Evolutionary conservation across 106 monocot species (phyloP).

Genomic region (Alisma plantagoaquatica): DNA sequence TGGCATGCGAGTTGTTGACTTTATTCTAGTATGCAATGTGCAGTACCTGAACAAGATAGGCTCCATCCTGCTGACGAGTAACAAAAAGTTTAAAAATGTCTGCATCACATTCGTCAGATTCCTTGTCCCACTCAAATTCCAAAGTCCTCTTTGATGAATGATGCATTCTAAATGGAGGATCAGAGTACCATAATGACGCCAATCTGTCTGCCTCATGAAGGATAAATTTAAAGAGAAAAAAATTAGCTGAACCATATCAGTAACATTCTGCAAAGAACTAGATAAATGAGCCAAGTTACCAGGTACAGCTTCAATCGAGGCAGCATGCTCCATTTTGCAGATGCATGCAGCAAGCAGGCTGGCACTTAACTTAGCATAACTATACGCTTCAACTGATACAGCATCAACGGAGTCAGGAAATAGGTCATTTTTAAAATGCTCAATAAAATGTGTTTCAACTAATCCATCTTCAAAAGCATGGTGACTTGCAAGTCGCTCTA

Average conservation of each 20-base stretch:
- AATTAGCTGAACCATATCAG: too few species aligned
- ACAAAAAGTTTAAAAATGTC: slow-evolving; percentile 49
- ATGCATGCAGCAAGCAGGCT: slow-evolving; percentile 70
- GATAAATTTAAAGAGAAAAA: too few species aligned
- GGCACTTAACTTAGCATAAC: slow-evolving; percentile 47
- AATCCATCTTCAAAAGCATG: slow-evolving; percentile 86
- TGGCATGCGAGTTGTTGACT: too few species aligned
- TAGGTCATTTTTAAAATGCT: slow-evolving; percentile 72
- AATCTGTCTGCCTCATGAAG: too few species aligned
- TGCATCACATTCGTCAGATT: slow-evolving; percentile 25
- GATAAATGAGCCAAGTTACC: slow-evolving; percentile 20
- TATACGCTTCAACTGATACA: slow-evolving; percentile 17
- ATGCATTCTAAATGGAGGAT: slow-evolving; percentile 97
- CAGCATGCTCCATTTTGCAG: slow-evolving; percentile 46
- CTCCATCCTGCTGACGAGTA: slow-evolving; percentile 44
- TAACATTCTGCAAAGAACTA: too few species aligned
- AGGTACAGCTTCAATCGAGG: slow-evolving; percentile 22
- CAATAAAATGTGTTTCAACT: slow-evolving; percentile 96
- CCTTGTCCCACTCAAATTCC: slow-evolving; percentile 87
- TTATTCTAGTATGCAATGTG: too few species aligned
- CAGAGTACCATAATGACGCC: slow-evolving; percentile 72
- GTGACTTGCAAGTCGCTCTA: slow-evolving; percentile 72
- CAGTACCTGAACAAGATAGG: slow-evolving; percentile 66
- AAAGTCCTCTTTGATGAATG: slow-evolving; percentile 49
- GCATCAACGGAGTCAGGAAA: slow-evolving; percentile 23